Evolutionary conservation across 371 early-diverging fungal species (phyloP).

Genomic region (Syncephalis fuscata): DNA sequence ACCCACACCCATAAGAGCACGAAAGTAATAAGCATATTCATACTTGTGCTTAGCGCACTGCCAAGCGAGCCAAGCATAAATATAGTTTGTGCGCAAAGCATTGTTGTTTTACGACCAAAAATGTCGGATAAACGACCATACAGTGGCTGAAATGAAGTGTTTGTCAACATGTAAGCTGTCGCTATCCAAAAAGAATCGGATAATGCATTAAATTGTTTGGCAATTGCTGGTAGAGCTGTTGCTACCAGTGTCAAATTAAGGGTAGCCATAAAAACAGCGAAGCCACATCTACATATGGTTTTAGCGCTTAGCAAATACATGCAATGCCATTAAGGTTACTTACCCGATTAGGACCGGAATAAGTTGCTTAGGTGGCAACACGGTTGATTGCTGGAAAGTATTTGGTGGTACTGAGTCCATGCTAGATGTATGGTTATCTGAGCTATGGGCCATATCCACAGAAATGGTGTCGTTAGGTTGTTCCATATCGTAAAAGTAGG

Average conservation of each 20-base stretch:
- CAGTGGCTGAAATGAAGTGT: constrained; percentile 28
- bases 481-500: too few relatives aligned
- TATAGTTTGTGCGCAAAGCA: constrained; percentile 5
- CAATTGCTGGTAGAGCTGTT: constrained; percentile 47
- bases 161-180: constrained; percentile 32
- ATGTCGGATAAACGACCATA: constrained; percentile 23
- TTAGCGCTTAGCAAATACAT: neutral
- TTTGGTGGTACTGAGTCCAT: too few relatives aligned
- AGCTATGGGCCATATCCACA: too few relatives aligned
- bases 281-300: too few relatives aligned
- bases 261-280: constrained; percentile 56
- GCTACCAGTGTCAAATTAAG: constrained; percentile 61
- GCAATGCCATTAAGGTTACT: neutral
- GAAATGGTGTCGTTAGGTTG: too few relatives aligned
- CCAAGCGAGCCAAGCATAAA: constrained; percentile 42
- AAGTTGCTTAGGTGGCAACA: too few relatives aligned
- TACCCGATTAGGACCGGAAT: neutral
- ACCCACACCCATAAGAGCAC: constrained; percentile 43
- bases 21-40: constrained; percentile 40
- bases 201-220: constrained; percentile 39
- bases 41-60: constrained; percentile 30
- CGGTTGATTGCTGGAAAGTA: too few relatives aligned
- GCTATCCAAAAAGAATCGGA: constrained; percentile 29
- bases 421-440: too few relatives aligned
- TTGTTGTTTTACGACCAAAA: too few relatives aligned